Conservation (phyloP, 1,284 basidiomycete species). For the Hypsizygus ulmarius region DNA sequence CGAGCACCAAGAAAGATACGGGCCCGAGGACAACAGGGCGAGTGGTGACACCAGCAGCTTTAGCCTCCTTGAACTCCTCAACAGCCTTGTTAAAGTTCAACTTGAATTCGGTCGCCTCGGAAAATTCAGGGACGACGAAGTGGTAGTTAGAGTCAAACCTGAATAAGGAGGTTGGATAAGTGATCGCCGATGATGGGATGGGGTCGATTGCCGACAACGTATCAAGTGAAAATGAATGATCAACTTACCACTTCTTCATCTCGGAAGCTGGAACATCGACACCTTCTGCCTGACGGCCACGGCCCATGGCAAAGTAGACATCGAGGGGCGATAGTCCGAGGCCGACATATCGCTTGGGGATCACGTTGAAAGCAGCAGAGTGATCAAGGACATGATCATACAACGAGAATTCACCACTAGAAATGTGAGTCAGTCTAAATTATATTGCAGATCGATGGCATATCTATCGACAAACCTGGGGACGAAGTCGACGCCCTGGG, state of each 20-base stretch:
- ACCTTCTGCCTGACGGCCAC: slow-evolving; percentile 91
- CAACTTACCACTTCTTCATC: slow-evolving; percentile 95
- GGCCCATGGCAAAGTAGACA: slow-evolving; percentile 98
- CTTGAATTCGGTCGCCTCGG: slow-evolving; percentile 91
- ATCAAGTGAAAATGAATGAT: slow-evolving; percentile 10
- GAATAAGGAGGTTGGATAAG: slow-evolving; percentile 14
- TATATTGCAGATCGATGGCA: slow-evolving; percentile 24
- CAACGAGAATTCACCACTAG: slow-evolving; percentile 94
- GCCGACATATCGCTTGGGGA: slow-evolving; percentile 92
- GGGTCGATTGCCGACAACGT: slow-evolving; percentile 14
- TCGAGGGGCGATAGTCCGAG: slow-evolving; percentile 89
- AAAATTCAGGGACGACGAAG: slow-evolving; percentile 97
- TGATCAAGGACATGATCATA: slow-evolving; percentile 99
- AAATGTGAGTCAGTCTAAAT: slow-evolving; percentile 19
- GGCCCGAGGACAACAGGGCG: slow-evolving; percentile 97
- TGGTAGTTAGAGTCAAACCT: slow-evolving; percentile 99
- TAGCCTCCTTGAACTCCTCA: slow-evolving; percentile 94
- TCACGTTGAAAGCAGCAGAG: slow-evolving; percentile 94
- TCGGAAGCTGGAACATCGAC: slow-evolving; percentile 98
- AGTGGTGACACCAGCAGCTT: slow-evolving; percentile 85
- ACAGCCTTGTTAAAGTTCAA: slow-evolving; percentile 95
- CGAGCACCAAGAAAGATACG: slow-evolving; percentile 92
- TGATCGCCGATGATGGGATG: not conserved
- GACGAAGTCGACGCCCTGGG: slow-evolving; percentile 86
- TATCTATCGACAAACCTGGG: slow-evolving; percentile 68